Base-by-base conservation (phyloP, 257 asterid species). In the Avicennia marina region DNA sequence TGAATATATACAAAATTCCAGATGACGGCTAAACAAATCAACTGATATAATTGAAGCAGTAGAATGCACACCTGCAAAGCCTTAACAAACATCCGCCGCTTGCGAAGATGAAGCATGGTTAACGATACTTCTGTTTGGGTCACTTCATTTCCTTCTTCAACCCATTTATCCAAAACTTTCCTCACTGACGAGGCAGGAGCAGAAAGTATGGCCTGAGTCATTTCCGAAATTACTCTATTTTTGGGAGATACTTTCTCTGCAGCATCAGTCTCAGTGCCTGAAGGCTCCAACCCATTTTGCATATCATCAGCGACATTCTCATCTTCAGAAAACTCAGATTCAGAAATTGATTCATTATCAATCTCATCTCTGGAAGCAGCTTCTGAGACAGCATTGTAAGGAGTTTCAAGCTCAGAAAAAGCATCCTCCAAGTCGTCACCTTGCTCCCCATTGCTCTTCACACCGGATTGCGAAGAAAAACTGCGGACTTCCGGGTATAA, bases 21-120 rank as follows among this genome's bases (percentile, higher is more conserved):
- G 57, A 44, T n/a, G n/a, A n/a, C 25, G 33, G 15, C 11, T 34
- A 21, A 26, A 46, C 16, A 19, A 36, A 43, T 41, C 24, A 40
- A 38, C 4, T 26, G n/a, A 43, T 12, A 15, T 8, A 40, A 17
- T 11, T 49, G 1, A 60, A 16, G 52, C 20, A 60, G 44, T 49
- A 64, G 50, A 50, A 49, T 18, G 60, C 63, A 29, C 40, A 90
- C 98, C 96, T 82, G 84, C 78, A 90, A 70, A 45, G 98, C 95
- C 76, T 63, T 79, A 59, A 38, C 56, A 42, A 52, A 87, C 80
- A 80, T 44, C 41, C 66, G 66, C 18, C 85, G 59, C 26, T 61
- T 77, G 21, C 95, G 94, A 65, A 90, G 79, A 64, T 67, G 19
- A 26, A 69, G 45, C 65, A 73, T 63, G 36, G 86, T 60, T 11